phyloP scores from a whole-genome alignment of 805 yeast genomes.

The Ogataea salicorniae region DNA sequence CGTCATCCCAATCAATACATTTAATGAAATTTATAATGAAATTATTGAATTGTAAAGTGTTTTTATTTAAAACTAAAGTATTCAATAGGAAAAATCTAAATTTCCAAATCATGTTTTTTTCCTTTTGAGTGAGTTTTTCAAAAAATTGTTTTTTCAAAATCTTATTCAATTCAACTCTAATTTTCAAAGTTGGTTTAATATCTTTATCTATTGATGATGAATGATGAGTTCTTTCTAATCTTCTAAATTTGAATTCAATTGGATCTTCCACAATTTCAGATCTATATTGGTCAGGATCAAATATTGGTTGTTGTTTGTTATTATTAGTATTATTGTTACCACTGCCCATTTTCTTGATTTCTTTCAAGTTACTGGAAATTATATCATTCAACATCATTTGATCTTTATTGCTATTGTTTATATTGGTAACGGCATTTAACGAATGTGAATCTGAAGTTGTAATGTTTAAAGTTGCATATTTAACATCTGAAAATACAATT shows the following conservation, averaged over 20 bases:
- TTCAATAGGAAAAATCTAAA: slow-evolving; percentile 77
- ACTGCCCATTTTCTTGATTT: slow-evolving; percentile 4
- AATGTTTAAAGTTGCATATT: slow-evolving; percentile 32
- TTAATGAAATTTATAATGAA: slow-evolving; percentile 63
- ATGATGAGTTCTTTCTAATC: slow-evolving; percentile 77
- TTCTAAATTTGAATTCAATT: slow-evolving; percentile 80
- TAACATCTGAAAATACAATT: slow-evolving; percentile 59
- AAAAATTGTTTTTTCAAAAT: slow-evolving; percentile 80
- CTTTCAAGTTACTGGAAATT: slow-evolving; percentile 17
- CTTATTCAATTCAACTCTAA: slow-evolving; percentile 64
- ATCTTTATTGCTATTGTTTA: slow-evolving; percentile 14
- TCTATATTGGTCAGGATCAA: slow-evolving; percentile 61
- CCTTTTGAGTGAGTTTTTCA: slow-evolving; percentile 72
- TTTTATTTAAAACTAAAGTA: slow-evolving; percentile 34
- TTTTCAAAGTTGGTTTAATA: slow-evolving; percentile 79
- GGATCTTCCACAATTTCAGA: slow-evolving; percentile 57
- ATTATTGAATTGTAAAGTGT: slow-evolving; percentile 31
- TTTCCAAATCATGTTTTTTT: slow-evolving; percentile 85
- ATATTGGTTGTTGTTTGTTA: slow-evolving; percentile 23
- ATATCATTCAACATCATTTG: slow-evolving; percentile 21
- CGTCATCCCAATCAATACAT: slow-evolving; percentile 85
- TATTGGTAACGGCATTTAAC: slow-evolving; percentile 12
- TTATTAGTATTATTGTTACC: slow-evolving; percentile 26
- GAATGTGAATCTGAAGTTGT: slow-evolving; percentile 23
- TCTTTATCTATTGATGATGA: slow-evolving; percentile 75